Percentiles rank a stretch among this genome's conserved stretches.
These are phyloP conservation scores for Yarrowia sp. DNA, from an alignment of 805 yeast species.

Conservation along the genomic window DNA sequence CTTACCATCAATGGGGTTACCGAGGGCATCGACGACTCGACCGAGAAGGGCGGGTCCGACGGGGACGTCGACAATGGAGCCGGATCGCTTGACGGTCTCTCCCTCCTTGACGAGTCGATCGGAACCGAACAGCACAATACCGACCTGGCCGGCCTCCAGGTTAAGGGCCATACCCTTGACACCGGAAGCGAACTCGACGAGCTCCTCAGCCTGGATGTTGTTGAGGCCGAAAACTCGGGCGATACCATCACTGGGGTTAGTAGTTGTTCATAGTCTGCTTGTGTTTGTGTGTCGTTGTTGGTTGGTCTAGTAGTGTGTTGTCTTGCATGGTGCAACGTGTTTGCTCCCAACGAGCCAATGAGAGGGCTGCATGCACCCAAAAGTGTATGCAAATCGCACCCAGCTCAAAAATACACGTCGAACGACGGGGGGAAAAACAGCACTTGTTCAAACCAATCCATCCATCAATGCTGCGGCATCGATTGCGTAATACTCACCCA, in stretches of 20 bases:
- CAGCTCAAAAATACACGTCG: too few relatives aligned
- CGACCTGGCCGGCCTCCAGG: constrained; percentile 99
- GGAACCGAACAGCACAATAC: constrained; percentile 99
- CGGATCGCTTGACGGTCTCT: constrained; percentile 99
- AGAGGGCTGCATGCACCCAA: constrained; percentile 26
- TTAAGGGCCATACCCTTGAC: constrained; percentile 99
- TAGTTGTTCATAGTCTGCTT: background rate
- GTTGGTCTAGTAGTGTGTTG: background rate
- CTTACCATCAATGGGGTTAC: constrained; percentile 99
- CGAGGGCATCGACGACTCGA: constrained; percentile 99
- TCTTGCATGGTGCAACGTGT: constrained; percentile 30
- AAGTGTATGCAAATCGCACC: constrained; percentile 25
- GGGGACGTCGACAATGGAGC: constrained; percentile 98
- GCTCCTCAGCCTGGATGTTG: constrained; percentile 99
- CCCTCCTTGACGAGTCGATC: constrained; percentile 99
- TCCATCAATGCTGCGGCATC: constrained; percentile 3
- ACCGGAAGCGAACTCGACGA: constrained; percentile 99
- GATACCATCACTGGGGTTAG: constrained; percentile 88
- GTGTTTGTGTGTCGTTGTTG: background rate
- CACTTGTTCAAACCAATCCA: background rate
- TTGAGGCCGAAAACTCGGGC: constrained; percentile 99
- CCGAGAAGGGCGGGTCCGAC: constrained; percentile 98
- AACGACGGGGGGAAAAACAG: background rate
- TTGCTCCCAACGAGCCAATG: constrained; percentile 38
- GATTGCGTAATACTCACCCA: constrained; percentile 66